Percentiles rank a stretch among this genome's conserved stretches.
Conservation (phyloP, 2,329 filamentous ascomycete species). For the Sclerotinia subarctica region DNA sequence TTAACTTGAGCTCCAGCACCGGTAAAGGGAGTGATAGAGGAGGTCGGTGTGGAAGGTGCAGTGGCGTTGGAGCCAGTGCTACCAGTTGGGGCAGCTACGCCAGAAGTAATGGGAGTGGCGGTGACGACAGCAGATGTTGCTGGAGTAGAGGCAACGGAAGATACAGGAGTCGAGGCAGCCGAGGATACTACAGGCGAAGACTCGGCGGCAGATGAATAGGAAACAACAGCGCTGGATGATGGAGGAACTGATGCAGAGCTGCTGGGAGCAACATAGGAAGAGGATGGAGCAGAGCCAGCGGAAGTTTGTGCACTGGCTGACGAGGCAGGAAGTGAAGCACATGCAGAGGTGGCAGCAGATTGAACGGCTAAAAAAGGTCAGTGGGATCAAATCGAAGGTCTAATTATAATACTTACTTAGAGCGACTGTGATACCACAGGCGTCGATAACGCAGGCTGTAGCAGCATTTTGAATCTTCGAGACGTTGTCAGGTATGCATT, state of each 20-base stretch:
- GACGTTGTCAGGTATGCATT: constrained; percentile 11
- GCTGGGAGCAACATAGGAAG: not conserved
- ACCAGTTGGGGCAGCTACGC: constrained; percentile 17
- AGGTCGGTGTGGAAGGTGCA: not conserved
- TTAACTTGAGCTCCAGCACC: constrained; percentile 13
- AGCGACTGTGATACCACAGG: constrained; percentile 10
- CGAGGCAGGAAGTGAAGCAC: constrained; percentile 2
- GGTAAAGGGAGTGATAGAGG: constrained; percentile 1
- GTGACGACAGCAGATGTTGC: not conserved
- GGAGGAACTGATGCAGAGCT: not conserved
- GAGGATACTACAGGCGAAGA: not conserved
- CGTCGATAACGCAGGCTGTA: constrained; percentile 14
- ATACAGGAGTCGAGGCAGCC: not conserved
- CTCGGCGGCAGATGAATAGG: constrained; percentile 1
- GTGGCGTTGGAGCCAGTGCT: constrained; percentile 8
- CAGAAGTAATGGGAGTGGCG: not conserved
- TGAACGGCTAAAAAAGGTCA: constrained; percentile 10
- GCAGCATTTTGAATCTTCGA: constrained; percentile 12
- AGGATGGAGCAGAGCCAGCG: not conserved
- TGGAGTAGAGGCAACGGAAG: not conserved
- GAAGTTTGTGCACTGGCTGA: not conserved
- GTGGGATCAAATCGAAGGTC: not conserved
- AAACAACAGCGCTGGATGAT: not conserved
- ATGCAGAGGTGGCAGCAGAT: not conserved
- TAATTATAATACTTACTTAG: constrained; percentile 9